These are phyloP conservation scores for Fusarium sp. DNA, from an alignment of 2,329 filamentous ascomycete species.

Conservation along the genomic window DNA sequence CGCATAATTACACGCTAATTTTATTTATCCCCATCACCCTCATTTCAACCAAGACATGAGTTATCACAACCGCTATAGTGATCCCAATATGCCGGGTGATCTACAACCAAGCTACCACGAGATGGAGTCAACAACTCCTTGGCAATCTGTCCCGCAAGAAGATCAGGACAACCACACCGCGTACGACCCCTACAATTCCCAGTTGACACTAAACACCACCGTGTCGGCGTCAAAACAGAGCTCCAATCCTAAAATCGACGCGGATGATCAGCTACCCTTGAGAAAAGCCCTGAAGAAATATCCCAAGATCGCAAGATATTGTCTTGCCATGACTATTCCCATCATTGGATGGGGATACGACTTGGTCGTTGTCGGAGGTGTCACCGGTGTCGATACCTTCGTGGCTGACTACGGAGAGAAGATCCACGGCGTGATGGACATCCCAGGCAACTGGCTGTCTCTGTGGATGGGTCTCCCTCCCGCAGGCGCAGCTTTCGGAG, in stretches of 20 bases:
- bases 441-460: slow-evolving; percentile 50
- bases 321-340: slow-evolving; percentile 47
- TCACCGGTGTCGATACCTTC: slow-evolving; percentile 51
- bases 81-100: slow-evolving; percentile 6
- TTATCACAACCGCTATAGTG: slow-evolving; percentile 11
- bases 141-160: slow-evolving; percentile 21
- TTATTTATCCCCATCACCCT: background rate
- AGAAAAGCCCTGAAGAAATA: slow-evolving; percentile 48
- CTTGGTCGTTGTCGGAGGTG: slow-evolving; percentile 47
- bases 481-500: slow-evolving; percentile 45
- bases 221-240: background rate
- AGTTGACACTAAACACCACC: background rate
- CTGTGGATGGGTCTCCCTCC: slow-evolving; percentile 48
- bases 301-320: slow-evolving; percentile 49
- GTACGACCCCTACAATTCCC: slow-evolving; percentile 24
- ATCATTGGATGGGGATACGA: slow-evolving; percentile 53
- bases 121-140: slow-evolving; percentile 16
- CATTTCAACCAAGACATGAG: slow-evolving; percentile 8
- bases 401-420: slow-evolving; percentile 49
- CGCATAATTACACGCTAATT: background rate
- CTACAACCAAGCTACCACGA: slow-evolving; percentile 28
- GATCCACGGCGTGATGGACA: slow-evolving; percentile 44
- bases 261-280: slow-evolving; percentile 42
- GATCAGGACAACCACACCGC: slow-evolving; percentile 5
- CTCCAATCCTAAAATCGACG: background rate